Conservation (phyloP, 257 asterid genomes). For the Fraxinus cuspidata region DNA sequence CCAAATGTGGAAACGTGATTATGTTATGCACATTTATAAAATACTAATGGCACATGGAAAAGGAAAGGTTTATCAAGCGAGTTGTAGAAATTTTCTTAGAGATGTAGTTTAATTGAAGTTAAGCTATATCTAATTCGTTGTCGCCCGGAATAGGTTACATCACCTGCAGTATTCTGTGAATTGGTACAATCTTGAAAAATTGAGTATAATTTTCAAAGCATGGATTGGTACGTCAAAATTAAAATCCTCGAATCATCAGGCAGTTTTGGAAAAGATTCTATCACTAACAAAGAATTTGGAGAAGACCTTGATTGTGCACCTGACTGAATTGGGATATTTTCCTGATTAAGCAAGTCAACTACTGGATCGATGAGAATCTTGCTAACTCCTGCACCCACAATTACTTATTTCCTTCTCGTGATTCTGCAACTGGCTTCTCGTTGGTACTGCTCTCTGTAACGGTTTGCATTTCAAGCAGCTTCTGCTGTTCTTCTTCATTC, state of each 20-base stretch:
- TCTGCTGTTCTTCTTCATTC: constrained; percentile 67
- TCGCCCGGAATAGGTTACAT: neutral
- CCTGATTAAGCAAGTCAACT: neutral
- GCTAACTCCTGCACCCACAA: constrained; percentile 17
- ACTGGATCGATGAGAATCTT: neutral
- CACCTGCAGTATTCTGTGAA: neutral
- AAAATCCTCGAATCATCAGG: neutral
- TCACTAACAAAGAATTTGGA: constrained; percentile 15
- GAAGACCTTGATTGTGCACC: constrained; percentile 3
- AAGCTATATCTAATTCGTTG: neutral
- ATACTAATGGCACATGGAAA: neutral
- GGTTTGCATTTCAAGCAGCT: constrained; percentile 73
- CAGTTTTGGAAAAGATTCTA: neutral
- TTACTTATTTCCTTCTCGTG: constrained; percentile 53
- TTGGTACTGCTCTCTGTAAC: constrained; percentile 36
- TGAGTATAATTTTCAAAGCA: neutral
- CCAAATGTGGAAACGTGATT: neutral
- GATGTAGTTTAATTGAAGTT: neutral
- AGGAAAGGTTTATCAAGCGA: neutral
- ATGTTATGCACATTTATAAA: neutral
- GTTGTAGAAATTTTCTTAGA: neutral
- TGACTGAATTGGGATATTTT: neutral
- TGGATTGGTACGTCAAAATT: neutral
- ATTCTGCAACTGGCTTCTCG: constrained; percentile 38
- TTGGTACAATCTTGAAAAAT: neutral